Conservation (phyloP, 2,329 filamentous ascomycete genomes). For the Paecilomyces sp. region DNA sequence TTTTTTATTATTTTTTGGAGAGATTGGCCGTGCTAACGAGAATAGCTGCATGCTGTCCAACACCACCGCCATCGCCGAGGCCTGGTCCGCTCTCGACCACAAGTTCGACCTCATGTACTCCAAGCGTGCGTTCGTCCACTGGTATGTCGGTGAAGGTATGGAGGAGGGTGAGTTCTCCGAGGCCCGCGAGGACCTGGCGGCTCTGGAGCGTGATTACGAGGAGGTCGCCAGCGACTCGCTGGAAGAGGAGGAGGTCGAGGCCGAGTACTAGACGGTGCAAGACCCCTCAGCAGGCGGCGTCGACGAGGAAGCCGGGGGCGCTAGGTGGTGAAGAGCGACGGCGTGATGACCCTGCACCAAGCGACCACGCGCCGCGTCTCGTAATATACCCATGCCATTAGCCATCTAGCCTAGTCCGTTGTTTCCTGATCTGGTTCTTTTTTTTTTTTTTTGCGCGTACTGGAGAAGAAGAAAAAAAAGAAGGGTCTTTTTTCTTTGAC, state of each 20-base stretch:
- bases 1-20: too few relatives aligned
- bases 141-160: conserved; percentile 99
- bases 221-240: conserved; percentile 94
- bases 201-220: conserved; percentile 96
- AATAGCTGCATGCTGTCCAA: conserved; percentile 82
- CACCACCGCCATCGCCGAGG: conserved; percentile 97
- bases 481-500: background rate
- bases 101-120: conserved; percentile 99
- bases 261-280: conserved; percentile 68
- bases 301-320: background rate
- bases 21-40: background rate
- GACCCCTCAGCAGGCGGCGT: background rate
- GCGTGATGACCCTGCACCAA: background rate
- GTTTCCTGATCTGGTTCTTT: background rate
- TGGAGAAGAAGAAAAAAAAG: background rate
- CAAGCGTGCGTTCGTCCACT: conserved; percentile 99
- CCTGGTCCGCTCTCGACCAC: conserved; percentile 90
- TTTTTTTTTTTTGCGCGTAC: background rate
- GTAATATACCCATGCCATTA: conserved; percentile 1
- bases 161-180: conserved; percentile 99
- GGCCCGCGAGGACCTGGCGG: conserved; percentile 95
- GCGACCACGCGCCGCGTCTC: background rate
- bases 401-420: background rate
- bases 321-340: background rate
- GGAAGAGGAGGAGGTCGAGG: conserved; percentile 75